These are phyloP conservation scores for Misopates orontium DNA, from an alignment of 257 asterid species.

Conservation along the genomic window DNA sequence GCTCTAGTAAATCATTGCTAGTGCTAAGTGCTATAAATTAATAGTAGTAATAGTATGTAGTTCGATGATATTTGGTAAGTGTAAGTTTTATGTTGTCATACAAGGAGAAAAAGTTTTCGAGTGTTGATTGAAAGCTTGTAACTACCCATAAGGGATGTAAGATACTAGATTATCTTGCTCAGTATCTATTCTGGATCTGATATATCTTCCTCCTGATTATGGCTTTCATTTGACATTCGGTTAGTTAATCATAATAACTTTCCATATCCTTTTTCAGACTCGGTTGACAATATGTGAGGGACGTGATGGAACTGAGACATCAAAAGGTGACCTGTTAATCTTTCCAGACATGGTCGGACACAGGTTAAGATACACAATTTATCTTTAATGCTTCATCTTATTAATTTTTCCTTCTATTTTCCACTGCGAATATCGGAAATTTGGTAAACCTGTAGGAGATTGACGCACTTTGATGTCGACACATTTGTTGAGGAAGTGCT, in stretches of 20 bases:
- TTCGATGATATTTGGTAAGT: too few relatives aligned
- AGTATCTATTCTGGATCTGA: not conserved
- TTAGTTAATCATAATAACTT: constrained; percentile 5
- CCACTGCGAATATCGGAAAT: constrained; percentile 22
- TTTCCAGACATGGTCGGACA: constrained; percentile 97
- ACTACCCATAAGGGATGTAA: not conserved
- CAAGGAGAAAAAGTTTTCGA: not conserved
- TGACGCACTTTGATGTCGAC: constrained; percentile 96
- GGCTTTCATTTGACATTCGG: constrained; percentile 9
- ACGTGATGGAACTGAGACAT: constrained; percentile 88
- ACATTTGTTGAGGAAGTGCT: constrained; percentile 98
- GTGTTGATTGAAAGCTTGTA: constrained; percentile 9
- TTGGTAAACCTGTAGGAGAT: constrained; percentile 67
- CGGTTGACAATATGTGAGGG: constrained; percentile 97
- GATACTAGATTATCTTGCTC: constrained; percentile 6
- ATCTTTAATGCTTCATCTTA: constrained; percentile 18
- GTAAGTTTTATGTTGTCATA: too few relatives aligned
- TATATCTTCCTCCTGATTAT: constrained; percentile 10
- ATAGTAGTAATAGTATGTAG: too few relatives aligned
- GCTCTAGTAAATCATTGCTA: too few relatives aligned
- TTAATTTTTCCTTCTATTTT: constrained; percentile 16
- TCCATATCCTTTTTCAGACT: constrained; percentile 52
- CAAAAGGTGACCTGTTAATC: constrained; percentile 92
- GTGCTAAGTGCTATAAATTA: too few relatives aligned
- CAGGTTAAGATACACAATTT: constrained; percentile 50